These are phyloP conservation scores for Aureoboletus auriporus DNA, from an alignment of 768 basidiomycete genomes.

Conservation along the genomic window DNA sequence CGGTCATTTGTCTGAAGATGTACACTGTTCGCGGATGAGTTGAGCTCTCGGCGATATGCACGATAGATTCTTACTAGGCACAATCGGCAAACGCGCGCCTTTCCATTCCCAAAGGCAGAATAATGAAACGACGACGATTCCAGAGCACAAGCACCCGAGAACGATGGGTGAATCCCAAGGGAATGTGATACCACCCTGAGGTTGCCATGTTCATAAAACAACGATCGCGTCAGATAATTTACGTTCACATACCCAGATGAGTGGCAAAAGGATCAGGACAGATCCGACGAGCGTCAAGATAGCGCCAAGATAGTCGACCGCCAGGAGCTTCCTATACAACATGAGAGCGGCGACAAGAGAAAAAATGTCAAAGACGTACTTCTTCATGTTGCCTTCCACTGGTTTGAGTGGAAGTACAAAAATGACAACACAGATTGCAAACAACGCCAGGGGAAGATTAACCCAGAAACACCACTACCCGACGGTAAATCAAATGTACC, in stretches of 20 bases:
- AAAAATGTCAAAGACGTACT: slow-evolving; percentile 25
- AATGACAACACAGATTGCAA: slow-evolving; percentile 51
- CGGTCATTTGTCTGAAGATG: slow-evolving; percentile 65
- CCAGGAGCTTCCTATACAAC: slow-evolving; percentile 51
- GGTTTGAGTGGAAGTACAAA: slow-evolving; percentile 67
- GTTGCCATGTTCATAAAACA: background rate
- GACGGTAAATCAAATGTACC: background rate
- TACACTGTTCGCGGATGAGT: slow-evolving; percentile 42
- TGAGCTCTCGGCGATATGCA: background rate
- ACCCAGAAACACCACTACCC: slow-evolving; percentile 74
- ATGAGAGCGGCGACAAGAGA: background rate
- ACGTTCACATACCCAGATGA: slow-evolving; percentile 57
- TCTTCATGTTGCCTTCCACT: slow-evolving; percentile 56
- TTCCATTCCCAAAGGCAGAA: slow-evolving; percentile 77
- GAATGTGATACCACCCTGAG: slow-evolving; percentile 66
- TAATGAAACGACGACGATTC: slow-evolving; percentile 46
- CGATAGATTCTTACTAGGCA: slow-evolving; percentile 49
- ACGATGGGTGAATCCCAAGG: slow-evolving; percentile 69
- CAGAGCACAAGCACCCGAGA: slow-evolving; percentile 53
- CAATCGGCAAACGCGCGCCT: slow-evolving; percentile 63
- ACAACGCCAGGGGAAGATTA: slow-evolving; percentile 55
- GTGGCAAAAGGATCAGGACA: slow-evolving; percentile 59
- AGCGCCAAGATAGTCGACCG: slow-evolving; percentile 62
- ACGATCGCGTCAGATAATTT: background rate
- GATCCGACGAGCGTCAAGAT: slow-evolving; percentile 56